Percentiles rank a stretch among this genome's conserved stretches.
Conservation (phyloP, 495 filamentous ascomycete genomes). For the Daldinia concentrica region DNA sequence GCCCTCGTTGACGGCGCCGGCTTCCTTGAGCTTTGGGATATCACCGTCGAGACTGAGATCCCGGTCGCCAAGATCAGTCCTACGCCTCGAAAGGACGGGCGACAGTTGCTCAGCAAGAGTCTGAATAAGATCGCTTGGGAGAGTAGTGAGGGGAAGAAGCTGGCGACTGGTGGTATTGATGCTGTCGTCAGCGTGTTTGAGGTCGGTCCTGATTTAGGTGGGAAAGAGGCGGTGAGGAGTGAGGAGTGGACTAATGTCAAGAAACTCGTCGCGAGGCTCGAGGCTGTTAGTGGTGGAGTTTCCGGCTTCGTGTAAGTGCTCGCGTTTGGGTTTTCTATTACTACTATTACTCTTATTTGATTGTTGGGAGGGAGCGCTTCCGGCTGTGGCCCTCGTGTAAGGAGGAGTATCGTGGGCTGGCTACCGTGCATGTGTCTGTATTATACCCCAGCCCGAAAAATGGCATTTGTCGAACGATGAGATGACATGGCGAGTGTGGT, state of each 20-base stretch:
- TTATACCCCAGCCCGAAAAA: constrained; percentile 31
- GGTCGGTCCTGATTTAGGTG: constrained; percentile 84
- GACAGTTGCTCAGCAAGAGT: constrained; percentile 74
- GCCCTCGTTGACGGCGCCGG: constrained; percentile 92
- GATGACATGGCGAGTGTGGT: constrained; percentile 7
- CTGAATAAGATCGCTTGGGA: constrained; percentile 97
- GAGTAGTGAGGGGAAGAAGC: constrained; percentile 79
- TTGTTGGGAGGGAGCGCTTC: constrained; percentile 7
- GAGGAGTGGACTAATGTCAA: constrained; percentile 95
- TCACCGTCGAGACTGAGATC: constrained; percentile 90
- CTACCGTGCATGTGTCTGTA: constrained; percentile 16
- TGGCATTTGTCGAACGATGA: constrained; percentile 19
- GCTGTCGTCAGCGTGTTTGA: constrained; percentile 92
- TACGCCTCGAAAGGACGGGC: constrained; percentile 64
- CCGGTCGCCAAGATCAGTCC: constrained; percentile 81
- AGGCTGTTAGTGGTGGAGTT: constrained; percentile 54
- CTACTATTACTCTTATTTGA: not conserved
- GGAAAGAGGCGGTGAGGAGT: constrained; percentile 76
- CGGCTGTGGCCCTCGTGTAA: constrained; percentile 4
- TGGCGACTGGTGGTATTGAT: constrained; percentile 90
- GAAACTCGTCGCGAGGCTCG: constrained; percentile 78
- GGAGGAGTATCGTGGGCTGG: constrained; percentile 6
- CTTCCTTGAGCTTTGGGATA: constrained; percentile 94
- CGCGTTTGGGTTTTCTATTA: not conserved
- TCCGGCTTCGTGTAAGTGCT: constrained; percentile 39